Percentiles rank a stretch among this genome's conserved stretches.
Conservation (phyloP, 805 yeast species). For the Ogataea salicorniae region DNA sequence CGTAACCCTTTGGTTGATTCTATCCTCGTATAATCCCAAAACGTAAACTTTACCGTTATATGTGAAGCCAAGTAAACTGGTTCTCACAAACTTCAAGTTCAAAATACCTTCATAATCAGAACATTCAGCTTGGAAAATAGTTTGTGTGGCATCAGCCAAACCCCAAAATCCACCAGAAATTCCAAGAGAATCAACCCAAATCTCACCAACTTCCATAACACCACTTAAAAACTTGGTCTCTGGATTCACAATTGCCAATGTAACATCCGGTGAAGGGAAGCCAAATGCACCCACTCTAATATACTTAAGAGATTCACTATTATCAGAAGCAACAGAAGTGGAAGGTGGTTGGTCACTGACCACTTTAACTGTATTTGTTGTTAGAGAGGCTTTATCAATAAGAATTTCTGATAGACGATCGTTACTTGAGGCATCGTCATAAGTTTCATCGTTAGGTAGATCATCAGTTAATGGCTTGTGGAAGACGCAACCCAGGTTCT, state of each 20-base stretch:
- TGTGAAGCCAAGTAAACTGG: constrained; percentile 86
- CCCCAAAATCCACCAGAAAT: constrained; percentile 89
- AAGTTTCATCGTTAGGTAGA: constrained; percentile 27
- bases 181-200: constrained; percentile 95
- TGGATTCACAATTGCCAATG: constrained; percentile 90
- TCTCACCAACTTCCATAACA: constrained; percentile 83
- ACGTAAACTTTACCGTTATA: constrained; percentile 84
- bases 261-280: constrained; percentile 89
- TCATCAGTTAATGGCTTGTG: constrained; percentile 35
- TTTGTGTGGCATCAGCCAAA: constrained; percentile 57
- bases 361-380: constrained; percentile 66
- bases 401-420: constrained; percentile 58
- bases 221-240: constrained; percentile 74
- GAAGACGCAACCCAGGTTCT: constrained; percentile 49
- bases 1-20: constrained; percentile 71
- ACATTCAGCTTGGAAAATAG: constrained; percentile 78
- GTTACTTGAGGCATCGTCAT: constrained; percentile 19
- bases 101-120: constrained; percentile 63
- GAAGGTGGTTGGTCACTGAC: constrained; percentile 53
- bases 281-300: constrained; percentile 89
- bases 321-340: constrained; percentile 39
- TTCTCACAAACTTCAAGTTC: constrained; percentile 78
- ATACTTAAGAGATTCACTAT: constrained; percentile 39
- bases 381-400: constrained; percentile 67
- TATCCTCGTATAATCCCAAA: constrained; percentile 85